phyloP scores from a whole-genome alignment of 495 filamentous ascomycete genomes.

The Lasiosphaeris hirsuta region DNA sequence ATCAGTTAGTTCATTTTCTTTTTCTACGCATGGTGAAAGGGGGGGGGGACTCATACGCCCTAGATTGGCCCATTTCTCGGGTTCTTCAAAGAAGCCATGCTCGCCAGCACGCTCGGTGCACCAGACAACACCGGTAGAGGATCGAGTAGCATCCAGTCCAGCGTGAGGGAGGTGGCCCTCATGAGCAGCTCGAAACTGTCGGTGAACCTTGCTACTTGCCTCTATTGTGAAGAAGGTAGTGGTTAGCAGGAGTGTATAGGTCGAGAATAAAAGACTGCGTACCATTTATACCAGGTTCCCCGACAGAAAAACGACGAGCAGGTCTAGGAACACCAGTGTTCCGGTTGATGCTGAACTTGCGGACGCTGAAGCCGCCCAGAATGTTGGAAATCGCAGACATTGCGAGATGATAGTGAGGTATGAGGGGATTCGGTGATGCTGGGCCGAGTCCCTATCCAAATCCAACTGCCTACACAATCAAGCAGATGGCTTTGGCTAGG shows the following conservation, averaged over 20 bases:
- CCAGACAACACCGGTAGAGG: slow-evolving; percentile 82
- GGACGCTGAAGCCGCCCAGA: slow-evolving; percentile 45
- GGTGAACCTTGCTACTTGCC: slow-evolving; percentile 73
- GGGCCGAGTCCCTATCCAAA: no score
- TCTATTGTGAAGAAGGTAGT: slow-evolving; percentile 54
- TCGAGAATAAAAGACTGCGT: neutral
- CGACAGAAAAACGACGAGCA: slow-evolving; percentile 50
- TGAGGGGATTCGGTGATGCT: neutral
- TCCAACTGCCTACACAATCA: no score
- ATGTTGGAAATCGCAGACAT: slow-evolving; percentile 14
- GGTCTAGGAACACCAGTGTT: slow-evolving; percentile 50
- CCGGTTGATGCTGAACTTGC: slow-evolving; percentile 58
- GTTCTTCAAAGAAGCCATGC: slow-evolving; percentile 78
- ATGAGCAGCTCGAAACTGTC: slow-evolving; percentile 80
- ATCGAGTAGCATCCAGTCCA: slow-evolving; percentile 79
- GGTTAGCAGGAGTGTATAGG: neutral
- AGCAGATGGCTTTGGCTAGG: no score
- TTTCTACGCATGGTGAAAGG: neutral
- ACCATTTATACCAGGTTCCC: slow-evolving; percentile 51
- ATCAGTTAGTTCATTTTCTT: neutral
- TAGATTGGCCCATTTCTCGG: slow-evolving; percentile 83
- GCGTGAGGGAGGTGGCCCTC: slow-evolving; percentile 87
- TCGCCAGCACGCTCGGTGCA: slow-evolving; percentile 78
- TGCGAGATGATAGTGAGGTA: neutral
- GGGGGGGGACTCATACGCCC: slow-evolving; percentile 48